Conservation (phyloP, 1,284 basidiomycete species). For the Athelia psychrophila region DNA sequence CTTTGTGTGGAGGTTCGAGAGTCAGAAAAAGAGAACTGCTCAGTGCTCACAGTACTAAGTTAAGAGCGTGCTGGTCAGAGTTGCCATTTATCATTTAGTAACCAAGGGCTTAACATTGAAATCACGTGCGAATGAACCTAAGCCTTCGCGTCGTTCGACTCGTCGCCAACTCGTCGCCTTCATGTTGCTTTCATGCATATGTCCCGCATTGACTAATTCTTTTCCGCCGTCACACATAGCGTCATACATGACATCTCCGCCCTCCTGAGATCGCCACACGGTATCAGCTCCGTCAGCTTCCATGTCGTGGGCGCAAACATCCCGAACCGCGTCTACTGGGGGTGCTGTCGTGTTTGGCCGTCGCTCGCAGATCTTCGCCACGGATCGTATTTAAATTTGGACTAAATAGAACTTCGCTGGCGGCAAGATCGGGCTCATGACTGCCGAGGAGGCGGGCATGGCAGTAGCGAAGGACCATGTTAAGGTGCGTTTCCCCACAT, state of each 20-base stretch:
- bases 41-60: too few species aligned
- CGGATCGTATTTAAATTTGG: slow-evolving; percentile 38
- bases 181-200: too few species aligned
- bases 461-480: too few species aligned
- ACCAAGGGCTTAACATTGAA: slow-evolving; percentile 32
- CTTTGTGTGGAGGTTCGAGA: too few species aligned
- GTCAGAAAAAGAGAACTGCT: too few species aligned
- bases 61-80: too few species aligned
- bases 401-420: slow-evolving; percentile 36
- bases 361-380: slow-evolving; percentile 40
- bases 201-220: too few species aligned
- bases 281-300: slow-evolving; percentile 33
- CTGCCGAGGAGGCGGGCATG: too few species aligned
- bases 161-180: too few species aligned
- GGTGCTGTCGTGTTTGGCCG: slow-evolving; percentile 50
- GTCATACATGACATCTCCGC: slow-evolving; percentile 36
- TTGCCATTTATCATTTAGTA: too few species aligned
- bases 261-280: slow-evolving; percentile 42
- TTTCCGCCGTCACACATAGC: too few species aligned
- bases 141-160: slow-evolving; percentile 37
- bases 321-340: slow-evolving; percentile 44
- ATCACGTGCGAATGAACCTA: slow-evolving; percentile 38
- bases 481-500: too few species aligned
- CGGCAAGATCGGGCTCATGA: slow-evolving; percentile 33
- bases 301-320: slow-evolving; percentile 45